Percentiles rank a stretch among this genome's conserved stretches.
Evolutionary conservation across 2,329 filamentous ascomycete species (phyloP).

Genomic region (Monilinia polystroma): DNA sequence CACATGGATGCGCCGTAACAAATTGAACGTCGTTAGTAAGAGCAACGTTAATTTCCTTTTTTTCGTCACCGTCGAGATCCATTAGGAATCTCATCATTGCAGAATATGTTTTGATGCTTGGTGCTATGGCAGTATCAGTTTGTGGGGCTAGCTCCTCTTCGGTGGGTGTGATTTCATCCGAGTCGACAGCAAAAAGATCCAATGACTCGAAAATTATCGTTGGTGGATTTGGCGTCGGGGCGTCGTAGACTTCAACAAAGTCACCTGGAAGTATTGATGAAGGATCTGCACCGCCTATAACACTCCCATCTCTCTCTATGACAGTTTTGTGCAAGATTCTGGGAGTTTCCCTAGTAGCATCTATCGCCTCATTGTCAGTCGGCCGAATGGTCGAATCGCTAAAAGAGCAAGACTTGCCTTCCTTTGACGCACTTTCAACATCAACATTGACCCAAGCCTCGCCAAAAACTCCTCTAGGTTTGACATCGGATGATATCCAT

Average conservation of each 20-base stretch:
- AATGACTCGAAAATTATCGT: constrained; percentile 53
- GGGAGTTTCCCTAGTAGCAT: constrained; percentile 53
- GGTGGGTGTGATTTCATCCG: constrained; percentile 41
- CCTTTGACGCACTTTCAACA: constrained; percentile 48
- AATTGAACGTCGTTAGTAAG: constrained; percentile 62
- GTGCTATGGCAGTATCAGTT: constrained; percentile 23
- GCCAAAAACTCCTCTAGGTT: constrained; percentile 48
- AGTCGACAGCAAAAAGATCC: constrained; percentile 49
- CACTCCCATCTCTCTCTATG: constrained; percentile 59
- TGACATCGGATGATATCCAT: constrained; percentile 63
- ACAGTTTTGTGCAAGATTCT: constrained; percentile 60
- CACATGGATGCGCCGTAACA: constrained; percentile 65
- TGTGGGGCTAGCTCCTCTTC: constrained; percentile 37
- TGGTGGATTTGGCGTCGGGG: constrained; percentile 47
- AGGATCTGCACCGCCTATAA: constrained; percentile 57
- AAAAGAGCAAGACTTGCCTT: constrained; percentile 26
- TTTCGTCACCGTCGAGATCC: constrained; percentile 27
- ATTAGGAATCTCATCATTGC: constrained; percentile 38
- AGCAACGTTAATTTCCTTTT: constrained; percentile 38
- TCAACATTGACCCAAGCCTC: constrained; percentile 62
- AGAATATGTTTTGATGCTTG: constrained; percentile 37
- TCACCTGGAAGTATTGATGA: constrained; percentile 58
- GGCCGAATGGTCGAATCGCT: neutral
- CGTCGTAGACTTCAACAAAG: constrained; percentile 61
- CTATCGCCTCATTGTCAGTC: constrained; percentile 45